Percentiles rank a stretch among this genome's conserved stretches.
Evolutionary conservation across 2,329 filamentous ascomycete genomes (phyloP).

Genomic region (Colletotrichum orchidophilum): DNA sequence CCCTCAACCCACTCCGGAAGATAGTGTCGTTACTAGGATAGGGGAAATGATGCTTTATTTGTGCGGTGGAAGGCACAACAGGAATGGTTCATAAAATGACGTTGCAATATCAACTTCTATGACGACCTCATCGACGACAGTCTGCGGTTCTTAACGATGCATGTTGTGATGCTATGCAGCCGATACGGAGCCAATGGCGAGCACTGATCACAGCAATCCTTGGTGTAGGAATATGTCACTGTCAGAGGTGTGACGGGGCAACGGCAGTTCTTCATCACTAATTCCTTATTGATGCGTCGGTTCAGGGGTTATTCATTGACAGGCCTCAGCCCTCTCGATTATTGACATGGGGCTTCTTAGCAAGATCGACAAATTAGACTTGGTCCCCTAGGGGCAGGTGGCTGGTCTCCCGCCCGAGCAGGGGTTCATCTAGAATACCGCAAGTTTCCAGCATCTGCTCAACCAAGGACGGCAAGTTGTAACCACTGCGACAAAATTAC

Average conservation of each 20-base stretch:
- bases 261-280: slow-evolving; percentile 30
- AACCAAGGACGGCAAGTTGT: background rate
- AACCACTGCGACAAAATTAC: background rate
- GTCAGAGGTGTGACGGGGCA: background rate
- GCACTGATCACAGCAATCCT: background rate
- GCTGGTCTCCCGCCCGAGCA: background rate
- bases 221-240: slow-evolving; percentile 1
- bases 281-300: slow-evolving; percentile 28
- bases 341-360: slow-evolving; percentile 28
- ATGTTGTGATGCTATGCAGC: background rate
- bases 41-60: background rate
- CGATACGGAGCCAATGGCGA: background rate
- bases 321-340: slow-evolving; percentile 1
- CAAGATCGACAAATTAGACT: slow-evolving; percentile 31
- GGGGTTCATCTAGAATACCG: background rate
- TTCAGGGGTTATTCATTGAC: slow-evolving; percentile 17
- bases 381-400: background rate
- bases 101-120: background rate
- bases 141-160: background rate
- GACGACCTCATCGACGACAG: background rate
- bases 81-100: background rate
- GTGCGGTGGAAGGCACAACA: background rate
- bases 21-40: background rate
- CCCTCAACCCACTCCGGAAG: background rate
- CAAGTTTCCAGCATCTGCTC: background rate